These are phyloP conservation scores for Phytophthora boehmeriae DNA, from an alignment of 352 stramenopile species.

Conservation along the genomic window DNA sequence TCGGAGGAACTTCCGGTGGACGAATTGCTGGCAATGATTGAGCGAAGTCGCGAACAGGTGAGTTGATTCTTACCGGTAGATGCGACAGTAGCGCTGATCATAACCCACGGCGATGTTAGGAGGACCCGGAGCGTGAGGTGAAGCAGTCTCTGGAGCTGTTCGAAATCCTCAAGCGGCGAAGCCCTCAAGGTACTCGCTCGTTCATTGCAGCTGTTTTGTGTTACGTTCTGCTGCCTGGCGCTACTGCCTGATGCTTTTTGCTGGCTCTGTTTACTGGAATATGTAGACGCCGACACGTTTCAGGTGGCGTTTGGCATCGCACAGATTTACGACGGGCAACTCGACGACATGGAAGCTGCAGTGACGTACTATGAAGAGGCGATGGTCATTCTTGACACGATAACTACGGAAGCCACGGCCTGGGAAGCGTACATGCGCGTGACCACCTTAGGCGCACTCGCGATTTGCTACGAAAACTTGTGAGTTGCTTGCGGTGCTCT, in stretches of 20 bases:
- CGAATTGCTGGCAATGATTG: conserved; percentile 22
- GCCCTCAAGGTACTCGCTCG: conserved; percentile 20
- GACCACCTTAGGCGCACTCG: conserved; percentile 31
- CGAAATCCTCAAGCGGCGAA: conserved; percentile 23
- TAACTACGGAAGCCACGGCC: conserved; percentile 19
- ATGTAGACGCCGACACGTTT: conserved; percentile 21
- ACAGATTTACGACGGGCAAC: conserved; percentile 28
- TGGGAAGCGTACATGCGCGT: conserved; percentile 30
- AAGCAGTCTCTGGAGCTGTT: conserved; percentile 28
- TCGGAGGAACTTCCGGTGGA: conserved; percentile 5
- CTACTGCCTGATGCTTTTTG: too few relatives aligned
- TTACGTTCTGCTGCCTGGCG: background rate
- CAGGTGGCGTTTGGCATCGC: conserved; percentile 33
- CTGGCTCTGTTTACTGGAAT: background rate
- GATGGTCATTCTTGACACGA: conserved; percentile 15
- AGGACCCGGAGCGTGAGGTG: conserved; percentile 16
- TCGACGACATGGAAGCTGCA: conserved; percentile 21
- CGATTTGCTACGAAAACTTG: conserved; percentile 33
- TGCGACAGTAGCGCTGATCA: background rate
- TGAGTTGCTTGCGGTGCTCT: conserved; percentile 4
- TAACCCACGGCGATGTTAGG: conserved; percentile 4
- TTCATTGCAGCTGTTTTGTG: background rate
- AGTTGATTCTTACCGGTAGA: background rate
- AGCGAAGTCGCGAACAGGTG: conserved; percentile 26
- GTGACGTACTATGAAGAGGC: conserved; percentile 32